A percentile compares a stretch with the other conserved stretches of the same genome.
phyloP scores from a whole-genome alignment of 2,329 filamentous ascomycete genomes.

The Geosmithia flava region DNA sequence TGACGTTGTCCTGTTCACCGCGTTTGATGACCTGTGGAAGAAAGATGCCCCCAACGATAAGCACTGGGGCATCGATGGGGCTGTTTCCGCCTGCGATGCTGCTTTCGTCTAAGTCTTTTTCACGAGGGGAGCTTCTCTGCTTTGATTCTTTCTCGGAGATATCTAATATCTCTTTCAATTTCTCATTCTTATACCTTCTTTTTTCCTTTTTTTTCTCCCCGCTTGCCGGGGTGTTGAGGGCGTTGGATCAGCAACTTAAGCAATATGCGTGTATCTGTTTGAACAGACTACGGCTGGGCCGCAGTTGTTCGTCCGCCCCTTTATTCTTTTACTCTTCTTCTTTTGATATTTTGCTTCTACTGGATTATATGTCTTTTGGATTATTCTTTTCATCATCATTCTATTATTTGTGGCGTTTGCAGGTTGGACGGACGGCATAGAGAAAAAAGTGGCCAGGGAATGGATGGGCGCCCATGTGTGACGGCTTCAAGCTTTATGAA shows the following conservation, averaged over 20 bases:
- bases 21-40: slow-evolving; percentile 77
- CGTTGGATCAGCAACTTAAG: background rate
- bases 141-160: background rate
- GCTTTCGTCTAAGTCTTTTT: slow-evolving; percentile 1
- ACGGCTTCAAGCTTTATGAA: too few relatives aligned
- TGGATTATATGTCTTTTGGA: too few relatives aligned
- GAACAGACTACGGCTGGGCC: background rate
- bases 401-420: too few relatives aligned
- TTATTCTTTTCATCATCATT: too few relatives aligned
- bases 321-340: too few relatives aligned
- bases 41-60: slow-evolving; percentile 53
- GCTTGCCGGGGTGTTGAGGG: background rate
- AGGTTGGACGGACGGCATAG: too few relatives aligned
- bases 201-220: background rate
- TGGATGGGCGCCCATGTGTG: too few relatives aligned
- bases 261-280: background rate
- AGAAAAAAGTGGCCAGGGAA: too few relatives aligned
- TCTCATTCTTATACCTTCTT: background rate
- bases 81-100: slow-evolving; percentile 6
- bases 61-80: slow-evolving; percentile 57
- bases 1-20: slow-evolving; percentile 61
- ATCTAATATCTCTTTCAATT: background rate
- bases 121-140: background rate
- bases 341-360: background rate
- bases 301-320: background rate